Percentiles rank a stretch among this genome's conserved stretches.
Evolutionary conservation across 208 protist species (phyloP).

Genomic region (Giardia muris): DNA sequence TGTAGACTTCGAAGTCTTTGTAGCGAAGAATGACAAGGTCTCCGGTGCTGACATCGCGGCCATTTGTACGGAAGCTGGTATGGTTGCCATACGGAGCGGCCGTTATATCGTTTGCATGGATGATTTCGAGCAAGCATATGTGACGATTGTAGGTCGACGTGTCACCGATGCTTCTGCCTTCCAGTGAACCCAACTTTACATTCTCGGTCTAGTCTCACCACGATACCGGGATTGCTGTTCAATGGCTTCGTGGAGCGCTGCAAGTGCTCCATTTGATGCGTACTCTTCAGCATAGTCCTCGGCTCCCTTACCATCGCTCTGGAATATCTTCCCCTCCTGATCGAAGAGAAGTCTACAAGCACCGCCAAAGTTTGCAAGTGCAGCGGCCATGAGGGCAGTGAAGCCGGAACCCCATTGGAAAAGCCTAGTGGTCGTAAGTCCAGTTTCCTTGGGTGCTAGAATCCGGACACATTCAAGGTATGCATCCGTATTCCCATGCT

Average conservation of each 20-base stretch:
- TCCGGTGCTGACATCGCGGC: constrained; percentile 37
- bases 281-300: background rate
- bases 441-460: background rate
- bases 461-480: background rate
- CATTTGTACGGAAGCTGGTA: constrained; percentile 37
- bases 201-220: too few relatives aligned
- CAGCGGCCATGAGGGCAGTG: background rate
- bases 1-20: constrained; percentile 34
- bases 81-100: constrained; percentile 32
- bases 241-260: background rate
- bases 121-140: constrained; percentile 28
- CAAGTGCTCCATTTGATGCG: background rate
- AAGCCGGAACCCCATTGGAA: background rate
- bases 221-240: too few relatives aligned
- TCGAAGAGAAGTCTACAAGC: background rate
- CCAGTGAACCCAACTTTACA: too few relatives aligned
- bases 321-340: background rate
- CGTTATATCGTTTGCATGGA: background rate
- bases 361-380: background rate
- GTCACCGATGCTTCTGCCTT: too few relatives aligned
- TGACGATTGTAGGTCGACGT: too few relatives aligned
- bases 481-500: background rate
- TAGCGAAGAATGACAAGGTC: constrained; percentile 24
- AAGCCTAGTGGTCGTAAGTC: background rate
- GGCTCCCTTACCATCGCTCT: background rate